Evolutionary conservation across 208 protist genomes (phyloP), one percentile per base, ranked within the genome.

Genomic region (Trypanosoma vivax): DNA sequence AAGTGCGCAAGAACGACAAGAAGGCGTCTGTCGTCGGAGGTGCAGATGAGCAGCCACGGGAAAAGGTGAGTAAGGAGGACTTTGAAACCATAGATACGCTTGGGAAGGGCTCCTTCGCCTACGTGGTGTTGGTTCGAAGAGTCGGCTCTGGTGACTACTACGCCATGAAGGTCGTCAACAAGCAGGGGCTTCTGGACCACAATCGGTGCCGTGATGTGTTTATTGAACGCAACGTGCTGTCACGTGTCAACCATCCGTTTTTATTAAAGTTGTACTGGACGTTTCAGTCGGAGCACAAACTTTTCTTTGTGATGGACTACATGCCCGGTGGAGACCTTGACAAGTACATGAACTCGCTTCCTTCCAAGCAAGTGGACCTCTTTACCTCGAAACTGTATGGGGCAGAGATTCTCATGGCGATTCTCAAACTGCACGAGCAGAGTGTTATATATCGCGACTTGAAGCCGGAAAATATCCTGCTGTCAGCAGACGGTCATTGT

Each of bases 251-350:
- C 51, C 95, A 98, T 66, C 94, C 95, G 3, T 96, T 91, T 65
- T 63, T 99, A 25, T 73, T 98, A 23, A 85, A 84, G 60, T 77
- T 98, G 27, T 80, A 97, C 72, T 97, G 88, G 75, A 94, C 96
- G 13, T 99, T 98, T 73, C 95, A 98, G 77, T 97, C 90, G 3
- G 84, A 95, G 64, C 82, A 94, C 54, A 93, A 96, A 66, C 64
- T 98, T 3, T 97, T 95, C 68, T 87, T 98, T 39, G 85, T 98
- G 6, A 85, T 98, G 75, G 90, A 98, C 59, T 98, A 94, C 57
- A 88, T 97, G 68, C 88, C 94, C 28, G 95, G 95, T n/a, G 89
- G 89, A 28, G 88, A 96, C 50, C 60, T 96, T 46, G 80, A 94
- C 62, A 92, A 91, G 65, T 91, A 96, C 70, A 90, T 97, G 76